Evolutionary conservation across 768 basidiomycete genomes (phyloP).

Genomic region (Trametes punicea): DNA sequence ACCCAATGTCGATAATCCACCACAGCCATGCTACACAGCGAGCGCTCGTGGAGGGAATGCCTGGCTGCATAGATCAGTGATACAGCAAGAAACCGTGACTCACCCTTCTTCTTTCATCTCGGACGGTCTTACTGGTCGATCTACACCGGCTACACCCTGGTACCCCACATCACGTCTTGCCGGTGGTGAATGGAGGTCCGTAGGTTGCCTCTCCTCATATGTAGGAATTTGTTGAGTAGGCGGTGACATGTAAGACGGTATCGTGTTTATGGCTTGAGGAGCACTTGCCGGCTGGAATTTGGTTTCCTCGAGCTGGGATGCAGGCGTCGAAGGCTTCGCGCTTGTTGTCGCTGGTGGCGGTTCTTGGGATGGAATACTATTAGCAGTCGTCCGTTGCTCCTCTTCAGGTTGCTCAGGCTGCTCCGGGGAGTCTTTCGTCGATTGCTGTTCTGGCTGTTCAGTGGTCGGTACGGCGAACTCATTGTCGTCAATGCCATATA

Average conservation of each 20-base stretch:
- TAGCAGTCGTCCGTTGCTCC: neutral
- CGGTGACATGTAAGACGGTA: constrained; percentile 38
- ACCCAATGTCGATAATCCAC: constrained; percentile 23
- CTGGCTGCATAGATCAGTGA: constrained; percentile 15
- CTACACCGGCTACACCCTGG: constrained; percentile 37
- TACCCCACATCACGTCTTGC: constrained; percentile 36
- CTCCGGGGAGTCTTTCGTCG: constrained; percentile 20
- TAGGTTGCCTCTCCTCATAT: constrained; percentile 62
- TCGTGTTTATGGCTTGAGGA: constrained; percentile 1
- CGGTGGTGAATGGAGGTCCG: constrained; percentile 47
- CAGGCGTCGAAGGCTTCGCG: constrained; percentile 12
- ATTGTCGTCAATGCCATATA: constrained; percentile 61
- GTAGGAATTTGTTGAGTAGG: constrained; percentile 72
- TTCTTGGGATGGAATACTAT: neutral
- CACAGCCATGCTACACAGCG: constrained; percentile 17
- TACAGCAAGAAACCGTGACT: constrained; percentile 38
- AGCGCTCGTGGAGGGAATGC: constrained; percentile 4
- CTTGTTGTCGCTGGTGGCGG: constrained; percentile 1
- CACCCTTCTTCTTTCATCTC: constrained; percentile 99
- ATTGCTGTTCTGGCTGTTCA: constrained; percentile 34
- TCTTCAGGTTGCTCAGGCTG: constrained; percentile 16
- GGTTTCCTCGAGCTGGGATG: constrained; percentile 16
- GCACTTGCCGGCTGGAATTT: constrained; percentile 25
- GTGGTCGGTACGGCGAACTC: constrained; percentile 52
- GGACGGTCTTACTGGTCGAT: constrained; percentile 72